Evolutionary conservation across 495 filamentous ascomycete genomes (phyloP).

Genomic region (Penicillium lividum): DNA sequence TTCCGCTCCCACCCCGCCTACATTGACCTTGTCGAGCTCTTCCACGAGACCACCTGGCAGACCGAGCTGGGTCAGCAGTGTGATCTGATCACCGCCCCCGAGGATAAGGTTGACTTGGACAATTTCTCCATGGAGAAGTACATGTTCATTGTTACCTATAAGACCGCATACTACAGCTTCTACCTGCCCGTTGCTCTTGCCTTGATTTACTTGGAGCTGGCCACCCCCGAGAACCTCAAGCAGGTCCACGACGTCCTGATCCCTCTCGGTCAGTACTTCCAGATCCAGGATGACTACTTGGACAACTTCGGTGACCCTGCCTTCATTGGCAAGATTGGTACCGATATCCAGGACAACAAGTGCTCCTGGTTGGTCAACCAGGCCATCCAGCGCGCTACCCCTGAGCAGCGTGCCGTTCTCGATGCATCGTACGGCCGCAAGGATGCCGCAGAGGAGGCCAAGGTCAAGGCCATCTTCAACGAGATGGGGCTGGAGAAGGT

Average conservation of each 20-base stretch:
- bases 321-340: slow-evolving; percentile 98
- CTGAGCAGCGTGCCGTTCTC: slow-evolving; percentile 77
- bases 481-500: slow-evolving; percentile 78
- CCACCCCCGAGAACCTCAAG: slow-evolving; percentile 80
- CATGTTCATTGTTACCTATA: slow-evolving; percentile 98
- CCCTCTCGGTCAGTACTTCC: slow-evolving; percentile 99
- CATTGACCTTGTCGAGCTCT: slow-evolving; percentile 87
- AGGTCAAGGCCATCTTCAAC: slow-evolving; percentile 83
- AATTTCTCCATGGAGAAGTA: slow-evolving; percentile 96
- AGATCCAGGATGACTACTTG: slow-evolving; percentile 97
- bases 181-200: slow-evolving; percentile 96
- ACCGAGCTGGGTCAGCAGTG: slow-evolving; percentile 94
- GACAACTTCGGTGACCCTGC: slow-evolving; percentile 93
- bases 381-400: slow-evolving; percentile 72
- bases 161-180: slow-evolving; percentile 98
- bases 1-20: slow-evolving; percentile 85
- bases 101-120: slow-evolving; percentile 81
- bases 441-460: slow-evolving; percentile 73
- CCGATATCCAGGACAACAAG: slow-evolving; percentile 99
- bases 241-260: slow-evolving; percentile 89
- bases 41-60: slow-evolving; percentile 90
- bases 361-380: slow-evolving; percentile 97
- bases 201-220: slow-evolving; percentile 75
- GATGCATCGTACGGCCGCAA: slow-evolving; percentile 90
- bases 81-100: slow-evolving; percentile 93